phyloP scores from a whole-genome alignment of 306 rosid species.

The Sesbania bispinosa region DNA sequence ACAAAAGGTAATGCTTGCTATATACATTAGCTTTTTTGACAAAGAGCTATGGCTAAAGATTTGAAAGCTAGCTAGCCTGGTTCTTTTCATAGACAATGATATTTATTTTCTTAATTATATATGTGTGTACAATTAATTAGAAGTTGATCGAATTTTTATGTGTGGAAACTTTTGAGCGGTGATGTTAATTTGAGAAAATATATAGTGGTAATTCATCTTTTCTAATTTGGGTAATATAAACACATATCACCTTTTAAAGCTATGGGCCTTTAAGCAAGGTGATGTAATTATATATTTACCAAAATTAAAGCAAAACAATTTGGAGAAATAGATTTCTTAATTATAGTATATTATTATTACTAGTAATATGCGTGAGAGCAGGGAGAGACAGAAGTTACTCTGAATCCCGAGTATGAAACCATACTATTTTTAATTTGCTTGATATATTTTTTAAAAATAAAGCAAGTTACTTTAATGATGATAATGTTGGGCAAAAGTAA shows the following conservation, averaged over 20 bases:
- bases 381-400: not conserved
- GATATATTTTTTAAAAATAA: no score
- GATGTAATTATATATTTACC: no score
- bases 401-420: slow-evolving; percentile 20
- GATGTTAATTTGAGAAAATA: not conserved
- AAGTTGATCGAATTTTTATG: not conserved
- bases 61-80: slow-evolving; percentile 4
- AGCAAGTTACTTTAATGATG: slow-evolving; percentile 19
- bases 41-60: slow-evolving; percentile 32
- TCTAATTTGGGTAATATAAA: not conserved
- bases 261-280: no score
- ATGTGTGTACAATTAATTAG: not conserved
- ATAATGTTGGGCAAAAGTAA: slow-evolving; percentile 31
- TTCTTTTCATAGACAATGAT: slow-evolving; percentile 21
- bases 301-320: not conserved
- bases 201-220: not conserved
- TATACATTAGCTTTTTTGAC: slow-evolving; percentile 46
- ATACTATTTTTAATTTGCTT: not conserved
- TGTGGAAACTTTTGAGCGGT: slow-evolving; percentile 1
- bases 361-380: no score
- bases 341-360: not conserved
- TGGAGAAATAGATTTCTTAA: not conserved
- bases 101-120: no score
- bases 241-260: not conserved
- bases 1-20: slow-evolving; percentile 25